Evolutionary conservation across 345 rosid species (phyloP).

Genomic region (Aegle marmelos): DNA sequence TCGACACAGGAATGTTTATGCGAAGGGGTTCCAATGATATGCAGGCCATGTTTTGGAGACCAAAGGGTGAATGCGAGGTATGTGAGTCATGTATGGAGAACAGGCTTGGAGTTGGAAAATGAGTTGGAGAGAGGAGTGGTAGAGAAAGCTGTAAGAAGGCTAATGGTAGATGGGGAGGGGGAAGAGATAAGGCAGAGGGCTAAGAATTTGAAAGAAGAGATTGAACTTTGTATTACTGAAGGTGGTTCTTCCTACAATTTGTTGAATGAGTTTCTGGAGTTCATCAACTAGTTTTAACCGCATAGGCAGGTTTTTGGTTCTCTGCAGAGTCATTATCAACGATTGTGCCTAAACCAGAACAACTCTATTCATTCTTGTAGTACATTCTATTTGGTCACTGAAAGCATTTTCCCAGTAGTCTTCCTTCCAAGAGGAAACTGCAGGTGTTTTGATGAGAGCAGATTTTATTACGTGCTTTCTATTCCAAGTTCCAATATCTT

Average conservation of each 20-base stretch:
- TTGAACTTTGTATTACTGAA: neutral
- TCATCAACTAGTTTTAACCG: neutral
- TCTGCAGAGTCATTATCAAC: neutral
- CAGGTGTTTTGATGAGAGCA: neutral
- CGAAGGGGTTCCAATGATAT: conserved; percentile 9
- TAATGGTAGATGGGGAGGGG: conserved; percentile 2
- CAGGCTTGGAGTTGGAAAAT: conserved; percentile 1
- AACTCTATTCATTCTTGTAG: too few species aligned
- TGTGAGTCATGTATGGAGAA: neutral
- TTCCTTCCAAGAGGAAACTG: neutral
- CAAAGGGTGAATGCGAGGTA: neutral
- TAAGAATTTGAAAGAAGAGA: conserved; percentile 2
- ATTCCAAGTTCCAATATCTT: too few species aligned
- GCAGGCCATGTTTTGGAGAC: conserved; percentile 3
- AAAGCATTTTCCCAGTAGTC: neutral
- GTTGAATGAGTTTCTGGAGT: conserved; percentile 11
- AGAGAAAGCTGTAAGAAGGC: conserved; percentile 3
- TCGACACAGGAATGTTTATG: neutral
- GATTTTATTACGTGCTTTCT: neutral
- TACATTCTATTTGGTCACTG: neutral
- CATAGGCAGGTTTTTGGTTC: neutral
- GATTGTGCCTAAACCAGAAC: neutral
- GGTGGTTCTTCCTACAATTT: conserved; percentile 14
- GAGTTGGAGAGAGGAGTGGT: neutral
- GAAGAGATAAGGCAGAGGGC: conserved; percentile 8